Evolutionary conservation across 2,329 filamentous ascomycete species (phyloP).

Genomic region (Alternaria sp.): DNA sequence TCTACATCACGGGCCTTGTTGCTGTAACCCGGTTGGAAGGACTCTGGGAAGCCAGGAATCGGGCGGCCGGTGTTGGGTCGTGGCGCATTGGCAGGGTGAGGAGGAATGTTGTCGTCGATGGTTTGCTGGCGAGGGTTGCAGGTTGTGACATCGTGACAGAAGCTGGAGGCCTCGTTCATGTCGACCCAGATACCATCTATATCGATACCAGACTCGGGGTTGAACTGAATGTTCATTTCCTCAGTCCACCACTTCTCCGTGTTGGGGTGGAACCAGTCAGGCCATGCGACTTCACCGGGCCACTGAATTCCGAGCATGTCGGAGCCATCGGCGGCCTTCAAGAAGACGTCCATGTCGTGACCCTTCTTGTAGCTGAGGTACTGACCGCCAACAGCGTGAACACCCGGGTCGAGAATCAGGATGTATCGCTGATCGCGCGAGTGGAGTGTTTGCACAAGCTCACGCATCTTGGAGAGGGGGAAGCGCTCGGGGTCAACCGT

Average conservation of each 20-base stretch:
- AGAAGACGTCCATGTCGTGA: slow-evolving; percentile 61
- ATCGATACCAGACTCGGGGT: slow-evolving; percentile 68
- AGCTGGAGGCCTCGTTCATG: slow-evolving; percentile 51
- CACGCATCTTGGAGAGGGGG: slow-evolving; percentile 66
- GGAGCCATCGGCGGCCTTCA: slow-evolving; percentile 61
- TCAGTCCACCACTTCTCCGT: slow-evolving; percentile 72
- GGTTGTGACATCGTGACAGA: slow-evolving; percentile 53
- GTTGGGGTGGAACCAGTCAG: slow-evolving; percentile 76
- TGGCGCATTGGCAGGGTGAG: slow-evolving; percentile 60
- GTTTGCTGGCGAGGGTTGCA: slow-evolving; percentile 48
- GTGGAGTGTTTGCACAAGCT: slow-evolving; percentile 72
- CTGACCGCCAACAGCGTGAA: slow-evolving; percentile 56
- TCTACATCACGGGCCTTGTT: slow-evolving; percentile 7
- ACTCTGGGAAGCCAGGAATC: slow-evolving; percentile 71
- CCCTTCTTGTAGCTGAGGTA: slow-evolving; percentile 68
- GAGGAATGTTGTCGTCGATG: slow-evolving; percentile 59
- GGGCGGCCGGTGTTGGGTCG: slow-evolving; percentile 65
- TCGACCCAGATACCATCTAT: slow-evolving; percentile 74
- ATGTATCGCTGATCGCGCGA: slow-evolving; percentile 71
- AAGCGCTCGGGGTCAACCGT: slow-evolving; percentile 70
- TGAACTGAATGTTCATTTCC: slow-evolving; percentile 71
- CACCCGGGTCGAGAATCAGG: slow-evolving; percentile 75
- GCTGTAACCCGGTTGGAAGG: slow-evolving; percentile 65
- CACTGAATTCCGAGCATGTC: slow-evolving; percentile 72
- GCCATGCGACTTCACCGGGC: slow-evolving; percentile 75